Evolutionary conservation across 257 asterid genomes (phyloP).

Genomic region (Euphrasia confusa): DNA sequence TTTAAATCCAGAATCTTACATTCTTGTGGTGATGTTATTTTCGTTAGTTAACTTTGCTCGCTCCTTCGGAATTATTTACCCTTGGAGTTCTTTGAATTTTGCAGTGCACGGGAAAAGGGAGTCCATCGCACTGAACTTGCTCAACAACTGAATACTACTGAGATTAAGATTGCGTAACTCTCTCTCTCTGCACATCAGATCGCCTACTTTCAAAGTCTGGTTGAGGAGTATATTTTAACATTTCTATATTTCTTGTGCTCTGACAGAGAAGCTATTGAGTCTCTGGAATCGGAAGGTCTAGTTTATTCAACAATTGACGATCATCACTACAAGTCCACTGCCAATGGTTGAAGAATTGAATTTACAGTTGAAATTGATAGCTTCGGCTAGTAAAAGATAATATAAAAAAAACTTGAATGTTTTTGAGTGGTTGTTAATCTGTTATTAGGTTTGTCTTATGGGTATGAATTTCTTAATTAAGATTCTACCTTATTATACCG

Average conservation of each 20-base stretch:
- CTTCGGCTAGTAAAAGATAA: not conserved
- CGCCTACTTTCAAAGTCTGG: not conserved
- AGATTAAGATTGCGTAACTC: constrained; percentile 46
- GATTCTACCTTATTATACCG: no score
- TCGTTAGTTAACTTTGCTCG: not conserved
- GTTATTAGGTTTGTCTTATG: no score
- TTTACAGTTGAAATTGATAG: not conserved
- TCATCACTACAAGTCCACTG: constrained; percentile 61
- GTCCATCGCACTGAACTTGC: constrained; percentile 56
- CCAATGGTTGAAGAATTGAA: constrained; percentile 10
- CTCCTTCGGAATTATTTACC: not conserved
- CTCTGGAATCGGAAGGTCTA: constrained; percentile 62
- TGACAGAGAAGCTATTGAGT: constrained; percentile 59
- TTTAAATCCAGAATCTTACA: not conserved
- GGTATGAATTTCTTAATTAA: no score
- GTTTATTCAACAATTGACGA: constrained; percentile 74
- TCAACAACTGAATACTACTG: constrained; percentile 47
- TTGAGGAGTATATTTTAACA: not conserved
- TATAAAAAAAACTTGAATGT: no score
- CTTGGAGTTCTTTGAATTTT: constrained; percentile 23
- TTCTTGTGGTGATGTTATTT: constrained; percentile 14
- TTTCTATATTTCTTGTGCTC: constrained; percentile 21
- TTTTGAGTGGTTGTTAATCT: no score
- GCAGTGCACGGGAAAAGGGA: constrained; percentile 58
- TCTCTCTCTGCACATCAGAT: constrained; percentile 10